Percentiles rank a stretch among this genome's conserved stretches.
These are phyloP conservation scores for Fusarium sp. DNA, from an alignment of 2,329 filamentous ascomycete genomes.

Conservation along the genomic window DNA sequence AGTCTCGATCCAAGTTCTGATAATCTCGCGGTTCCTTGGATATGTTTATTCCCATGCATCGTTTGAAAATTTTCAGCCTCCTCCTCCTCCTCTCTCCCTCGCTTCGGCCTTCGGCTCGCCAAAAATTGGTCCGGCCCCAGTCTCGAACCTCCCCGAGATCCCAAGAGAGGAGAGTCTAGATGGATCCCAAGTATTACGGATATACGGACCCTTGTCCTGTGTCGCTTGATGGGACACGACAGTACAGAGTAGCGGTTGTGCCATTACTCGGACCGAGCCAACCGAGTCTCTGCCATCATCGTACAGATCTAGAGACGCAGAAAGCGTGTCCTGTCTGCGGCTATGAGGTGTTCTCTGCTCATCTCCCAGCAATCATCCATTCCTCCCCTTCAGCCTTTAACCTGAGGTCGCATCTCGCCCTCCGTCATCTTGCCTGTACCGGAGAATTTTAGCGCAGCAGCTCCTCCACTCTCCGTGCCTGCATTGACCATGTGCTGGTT, in stretches of 20 bases:
- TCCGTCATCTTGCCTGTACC: constrained; percentile 35
- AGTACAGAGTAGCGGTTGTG: neutral
- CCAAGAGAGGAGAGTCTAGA: constrained; percentile 12
- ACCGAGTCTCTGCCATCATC: constrained; percentile 23
- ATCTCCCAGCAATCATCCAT: constrained; percentile 1
- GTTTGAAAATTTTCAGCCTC: constrained; percentile 10
- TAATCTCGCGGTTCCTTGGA: neutral
- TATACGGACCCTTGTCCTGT: constrained; percentile 23
- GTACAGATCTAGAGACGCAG: constrained; percentile 10
- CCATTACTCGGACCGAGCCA: constrained; percentile 10
- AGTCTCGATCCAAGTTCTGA: neutral
- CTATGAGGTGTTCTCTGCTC: neutral
- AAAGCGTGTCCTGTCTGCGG: constrained; percentile 14
- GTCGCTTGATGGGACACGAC: neutral
- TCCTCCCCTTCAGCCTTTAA: constrained; percentile 9
- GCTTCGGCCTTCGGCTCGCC: constrained; percentile 8
- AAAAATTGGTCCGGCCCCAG: constrained; percentile 18
- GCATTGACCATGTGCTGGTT: constrained; percentile 43
- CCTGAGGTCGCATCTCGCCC: constrained; percentile 19
- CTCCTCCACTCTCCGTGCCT: constrained; percentile 37
- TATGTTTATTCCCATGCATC: constrained; percentile 1
- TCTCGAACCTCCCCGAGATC: constrained; percentile 7
- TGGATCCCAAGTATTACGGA: constrained; percentile 10
- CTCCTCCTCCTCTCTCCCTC: constrained; percentile 1
- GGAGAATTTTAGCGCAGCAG: constrained; percentile 26